Percentiles rank a stretch among this genome's conserved stretches.
Conservation (phyloP, 495 filamentous ascomycete genomes). For the Trypethelium eluteriae region DNA sequence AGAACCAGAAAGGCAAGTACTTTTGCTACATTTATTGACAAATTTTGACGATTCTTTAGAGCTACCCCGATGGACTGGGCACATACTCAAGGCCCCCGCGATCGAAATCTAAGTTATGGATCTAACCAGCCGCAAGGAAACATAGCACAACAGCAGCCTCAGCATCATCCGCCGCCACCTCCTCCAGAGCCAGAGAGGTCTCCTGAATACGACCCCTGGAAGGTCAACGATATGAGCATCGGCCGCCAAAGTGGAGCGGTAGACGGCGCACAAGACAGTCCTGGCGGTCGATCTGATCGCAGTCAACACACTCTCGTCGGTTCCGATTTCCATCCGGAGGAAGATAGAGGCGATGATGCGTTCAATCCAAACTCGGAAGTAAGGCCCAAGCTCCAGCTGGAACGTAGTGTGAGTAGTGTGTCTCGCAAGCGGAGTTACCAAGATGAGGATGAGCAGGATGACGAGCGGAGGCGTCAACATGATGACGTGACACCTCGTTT, state of each 20-base stretch:
- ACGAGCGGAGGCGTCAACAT: slow-evolving; percentile 25
- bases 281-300: slow-evolving; percentile 24
- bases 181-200: slow-evolving; percentile 16
- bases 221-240: slow-evolving; percentile 7
- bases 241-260: neutral
- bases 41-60: neutral
- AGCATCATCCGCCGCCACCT: slow-evolving; percentile 25
- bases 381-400: slow-evolving; percentile 11
- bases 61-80: neutral
- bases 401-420: slow-evolving; percentile 22
- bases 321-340: slow-evolving; percentile 28
- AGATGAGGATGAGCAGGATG: slow-evolving; percentile 23
- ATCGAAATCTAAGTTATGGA: neutral
- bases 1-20: neutral
- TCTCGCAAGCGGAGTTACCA: slow-evolving; percentile 32
- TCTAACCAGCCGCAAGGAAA: neutral
- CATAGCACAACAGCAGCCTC: slow-evolving; percentile 13
- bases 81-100: neutral
- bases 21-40: neutral
- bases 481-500: slow-evolving; percentile 25
- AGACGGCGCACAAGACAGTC: slow-evolving; percentile 19
- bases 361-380: slow-evolving; percentile 4
- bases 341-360: slow-evolving; percentile 17
- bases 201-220: slow-evolving; percentile 22
- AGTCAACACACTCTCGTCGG: slow-evolving; percentile 31